Evolutionary conservation across 2,329 filamentous ascomycete species (phyloP).

Genomic region (Tolypocladium inflatum): DNA sequence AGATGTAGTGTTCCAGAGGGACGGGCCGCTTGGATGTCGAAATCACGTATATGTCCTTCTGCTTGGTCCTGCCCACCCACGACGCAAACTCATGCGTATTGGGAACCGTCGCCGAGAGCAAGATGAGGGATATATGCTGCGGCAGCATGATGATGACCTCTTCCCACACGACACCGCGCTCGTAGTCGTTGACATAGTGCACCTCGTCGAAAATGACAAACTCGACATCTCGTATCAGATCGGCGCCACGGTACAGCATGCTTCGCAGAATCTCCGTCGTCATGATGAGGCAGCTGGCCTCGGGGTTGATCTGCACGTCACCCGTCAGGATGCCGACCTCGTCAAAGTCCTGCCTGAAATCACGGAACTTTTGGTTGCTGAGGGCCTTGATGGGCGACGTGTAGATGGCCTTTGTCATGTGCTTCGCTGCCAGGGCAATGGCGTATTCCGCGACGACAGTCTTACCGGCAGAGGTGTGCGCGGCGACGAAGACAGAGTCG

Average conservation of each 20-base stretch:
- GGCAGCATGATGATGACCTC: constrained; percentile 99
- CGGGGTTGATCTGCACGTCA: constrained; percentile 94
- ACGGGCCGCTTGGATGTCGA: constrained; percentile 93
- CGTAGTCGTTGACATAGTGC: constrained; percentile 94
- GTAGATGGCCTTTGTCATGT: constrained; percentile 99
- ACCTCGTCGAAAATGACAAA: constrained; percentile 99
- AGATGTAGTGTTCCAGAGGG: constrained; percentile 90
- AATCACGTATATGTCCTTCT: constrained; percentile 98
- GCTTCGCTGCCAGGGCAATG: constrained; percentile 89
- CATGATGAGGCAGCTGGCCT: constrained; percentile 98
- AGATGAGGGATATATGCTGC: constrained; percentile 89
- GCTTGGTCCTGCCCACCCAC: constrained; percentile 96
- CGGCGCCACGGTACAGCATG: constrained; percentile 95
- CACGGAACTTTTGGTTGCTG: constrained; percentile 97
- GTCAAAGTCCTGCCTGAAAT: constrained; percentile 83
- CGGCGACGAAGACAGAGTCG: constrained; percentile 95
- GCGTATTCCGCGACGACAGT: constrained; percentile 98
- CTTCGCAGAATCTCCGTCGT: constrained; percentile 96
- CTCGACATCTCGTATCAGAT: constrained; percentile 92
- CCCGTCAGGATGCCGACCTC: constrained; percentile 96
- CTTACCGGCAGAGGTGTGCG: constrained; percentile 95
- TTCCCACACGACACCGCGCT: constrained; percentile 97
- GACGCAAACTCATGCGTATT: constrained; percentile 98
- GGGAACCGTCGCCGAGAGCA: constrained; percentile 91
- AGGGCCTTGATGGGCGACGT: constrained; percentile 97